phyloP scores from a whole-genome alignment of 2,329 filamentous ascomycete species.

The Pseudogymnoascus sp. region DNA sequence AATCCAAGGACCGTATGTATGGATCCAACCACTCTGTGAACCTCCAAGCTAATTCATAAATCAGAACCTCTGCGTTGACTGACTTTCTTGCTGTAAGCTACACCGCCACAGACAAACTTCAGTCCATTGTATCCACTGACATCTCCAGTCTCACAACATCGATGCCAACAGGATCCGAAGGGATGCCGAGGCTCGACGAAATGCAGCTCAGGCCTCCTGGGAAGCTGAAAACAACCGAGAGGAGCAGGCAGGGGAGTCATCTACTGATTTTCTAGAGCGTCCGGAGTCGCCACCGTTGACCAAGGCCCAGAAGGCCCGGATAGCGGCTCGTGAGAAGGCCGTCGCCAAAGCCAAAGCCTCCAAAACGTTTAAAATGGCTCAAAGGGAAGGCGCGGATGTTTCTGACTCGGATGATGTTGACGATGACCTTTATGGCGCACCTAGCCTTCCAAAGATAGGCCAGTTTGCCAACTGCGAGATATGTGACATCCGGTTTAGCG shows the following conservation, averaged over 20 bases:
- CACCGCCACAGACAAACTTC: background rate
- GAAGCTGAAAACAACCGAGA: constrained; percentile 14
- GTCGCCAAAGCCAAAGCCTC: constrained; percentile 55
- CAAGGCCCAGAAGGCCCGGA: constrained; percentile 26
- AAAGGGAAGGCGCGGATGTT: constrained; percentile 28
- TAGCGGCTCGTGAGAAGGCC: constrained; percentile 41
- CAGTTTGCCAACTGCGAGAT: constrained; percentile 83
- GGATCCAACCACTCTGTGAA: background rate
- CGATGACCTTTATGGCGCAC: constrained; percentile 25
- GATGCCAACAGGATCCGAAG: constrained; percentile 49
- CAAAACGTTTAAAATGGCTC: constrained; percentile 45
- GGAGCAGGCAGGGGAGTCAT: constrained; percentile 27
- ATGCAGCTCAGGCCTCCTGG: constrained; percentile 30
- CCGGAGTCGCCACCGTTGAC: constrained; percentile 16
- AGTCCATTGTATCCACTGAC: background rate
- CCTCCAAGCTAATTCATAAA: constrained; percentile 9
- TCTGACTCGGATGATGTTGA: constrained; percentile 35
- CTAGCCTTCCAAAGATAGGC: constrained; percentile 55
- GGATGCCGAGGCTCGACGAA: constrained; percentile 40
- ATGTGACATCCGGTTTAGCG: constrained; percentile 83
- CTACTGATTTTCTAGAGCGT: constrained; percentile 2
- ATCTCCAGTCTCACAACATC: constrained; percentile 54
- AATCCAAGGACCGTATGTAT: constrained; percentile 26
- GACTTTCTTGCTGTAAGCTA: constrained; percentile 55
- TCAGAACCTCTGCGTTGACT: constrained; percentile 55